Evolutionary conservation across 768 basidiomycete genomes (phyloP), one percentile per base, ranked within the genome.

Genomic region (Lenzites betulinus): DNA sequence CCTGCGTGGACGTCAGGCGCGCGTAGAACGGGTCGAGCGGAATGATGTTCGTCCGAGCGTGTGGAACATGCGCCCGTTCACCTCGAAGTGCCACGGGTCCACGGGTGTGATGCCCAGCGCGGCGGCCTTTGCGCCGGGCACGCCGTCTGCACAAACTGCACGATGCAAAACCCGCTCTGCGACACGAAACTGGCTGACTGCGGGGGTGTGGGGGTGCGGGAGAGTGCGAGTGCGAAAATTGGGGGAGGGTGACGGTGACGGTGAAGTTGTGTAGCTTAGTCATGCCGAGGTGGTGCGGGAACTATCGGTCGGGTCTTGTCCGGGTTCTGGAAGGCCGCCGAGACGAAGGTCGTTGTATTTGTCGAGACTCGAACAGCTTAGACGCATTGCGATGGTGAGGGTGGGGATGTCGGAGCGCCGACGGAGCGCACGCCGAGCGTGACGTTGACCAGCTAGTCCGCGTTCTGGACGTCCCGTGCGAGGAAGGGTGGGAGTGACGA

Each of bases 21-120:
- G 82, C 71, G 60, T 85, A 84, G 68, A 86, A 85, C 9, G 81
- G 80, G 69, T 86, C 84, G 63, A 83, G 85, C 1, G 85, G 85
- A 56, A 86, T 83, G 63, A 84, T 78, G 54, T 84, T 86, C 25
- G 82, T 83, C 9, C 83, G 9, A 78, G 74, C 51, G 77, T 79
- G 59, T 82, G 84, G 64, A 85, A 83, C 15, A 77, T 76, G 66
- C 79, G 78, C 11, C 84, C 84, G 53, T 86, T 85, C 58, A 86
- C 75, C 60, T 80, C 76, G 66, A 86, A 85, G 67, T 85, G 82
- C 79, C 82, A 85, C 63, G 84, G 78, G 62, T 86, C 83, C 7
- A 83, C 83, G 1, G 84, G 83, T 0, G 79, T 84, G 56, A 85
- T 83, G 1, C 83, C 82, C 4, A 80, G 76, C 33, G 69, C 64